phyloP scores from a whole-genome alignment of 306 rosid species.

The Lotus japonicus region DNA sequence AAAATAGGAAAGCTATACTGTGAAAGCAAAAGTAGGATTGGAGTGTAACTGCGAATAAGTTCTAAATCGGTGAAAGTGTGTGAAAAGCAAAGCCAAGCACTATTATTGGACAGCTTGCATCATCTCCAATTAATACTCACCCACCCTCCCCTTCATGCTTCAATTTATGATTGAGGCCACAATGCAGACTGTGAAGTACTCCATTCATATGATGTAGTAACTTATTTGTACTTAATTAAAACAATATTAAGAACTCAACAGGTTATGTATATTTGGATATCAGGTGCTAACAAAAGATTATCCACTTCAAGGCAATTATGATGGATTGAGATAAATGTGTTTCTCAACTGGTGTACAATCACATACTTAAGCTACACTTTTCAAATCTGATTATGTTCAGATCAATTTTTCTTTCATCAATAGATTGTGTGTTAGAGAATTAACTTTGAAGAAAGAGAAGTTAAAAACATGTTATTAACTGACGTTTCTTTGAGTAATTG shows the following conservation, averaged over 20 bases:
- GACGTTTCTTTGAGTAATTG: too few species aligned
- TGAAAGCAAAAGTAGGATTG: conserved; percentile 42
- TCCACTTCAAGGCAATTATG: too few species aligned
- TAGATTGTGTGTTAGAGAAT: too few species aligned
- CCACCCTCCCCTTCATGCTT: conserved; percentile 16
- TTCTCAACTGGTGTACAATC: too few species aligned
- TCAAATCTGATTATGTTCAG: too few species aligned
- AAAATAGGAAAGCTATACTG: conserved; percentile 39
- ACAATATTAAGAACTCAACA: background rate
- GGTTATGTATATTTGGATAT: too few species aligned
- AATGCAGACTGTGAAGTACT: background rate
- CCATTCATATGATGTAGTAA: background rate
- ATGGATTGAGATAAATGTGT: too few species aligned
- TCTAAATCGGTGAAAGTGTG: conserved; percentile 21
- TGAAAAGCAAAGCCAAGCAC: background rate
- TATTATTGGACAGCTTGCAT: conserved; percentile 12
- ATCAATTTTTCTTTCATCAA: too few species aligned
- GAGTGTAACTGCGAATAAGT: conserved; percentile 49
- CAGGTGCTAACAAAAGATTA: too few species aligned
- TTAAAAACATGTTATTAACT: too few species aligned
- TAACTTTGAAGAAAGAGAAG: too few species aligned
- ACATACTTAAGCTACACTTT: too few species aligned
- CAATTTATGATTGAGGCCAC: background rate
- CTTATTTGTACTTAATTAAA: background rate
- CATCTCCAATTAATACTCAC: background rate